Evolutionary conservation across 176 grass and related monocot species (phyloP).

Genomic region (Hordeum vulgare): DNA sequence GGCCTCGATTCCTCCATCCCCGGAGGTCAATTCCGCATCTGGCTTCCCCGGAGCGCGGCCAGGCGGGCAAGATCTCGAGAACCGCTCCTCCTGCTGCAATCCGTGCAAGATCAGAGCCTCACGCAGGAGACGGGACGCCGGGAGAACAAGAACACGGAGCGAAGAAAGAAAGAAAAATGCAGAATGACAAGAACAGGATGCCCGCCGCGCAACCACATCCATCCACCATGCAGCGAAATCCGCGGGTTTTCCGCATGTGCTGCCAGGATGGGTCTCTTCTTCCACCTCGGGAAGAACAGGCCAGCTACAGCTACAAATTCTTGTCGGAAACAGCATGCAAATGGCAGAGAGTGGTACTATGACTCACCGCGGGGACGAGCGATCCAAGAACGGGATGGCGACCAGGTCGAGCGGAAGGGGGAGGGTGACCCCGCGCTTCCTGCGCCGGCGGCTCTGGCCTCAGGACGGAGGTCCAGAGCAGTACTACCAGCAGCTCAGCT

Average conservation of each 20-base stretch:
- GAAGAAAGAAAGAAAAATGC: neutral
- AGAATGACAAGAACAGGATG: neutral
- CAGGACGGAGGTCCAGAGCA: neutral
- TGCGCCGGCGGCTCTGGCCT: neutral
- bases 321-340: neutral
- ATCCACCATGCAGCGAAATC: neutral
- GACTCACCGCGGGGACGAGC: neutral
- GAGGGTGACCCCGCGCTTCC: neutral
- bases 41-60: neutral
- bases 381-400: neutral
- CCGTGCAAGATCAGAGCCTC: neutral
- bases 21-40: constrained; percentile 5
- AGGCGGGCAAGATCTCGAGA: neutral
- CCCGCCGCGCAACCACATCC: neutral
- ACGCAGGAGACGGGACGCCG: neutral
- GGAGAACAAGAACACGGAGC: neutral
- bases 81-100: neutral
- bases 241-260: neutral
- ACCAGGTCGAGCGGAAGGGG: neutral
- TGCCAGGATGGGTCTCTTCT: neutral
- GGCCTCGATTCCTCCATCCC: constrained; percentile 17
- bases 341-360: neutral
- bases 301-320: neutral
- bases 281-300: neutral
- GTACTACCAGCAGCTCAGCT: neutral